Conservation (phyloP, 225 moss, liverwort and hornwort genomes). For the Pleurozium schreberi region DNA sequence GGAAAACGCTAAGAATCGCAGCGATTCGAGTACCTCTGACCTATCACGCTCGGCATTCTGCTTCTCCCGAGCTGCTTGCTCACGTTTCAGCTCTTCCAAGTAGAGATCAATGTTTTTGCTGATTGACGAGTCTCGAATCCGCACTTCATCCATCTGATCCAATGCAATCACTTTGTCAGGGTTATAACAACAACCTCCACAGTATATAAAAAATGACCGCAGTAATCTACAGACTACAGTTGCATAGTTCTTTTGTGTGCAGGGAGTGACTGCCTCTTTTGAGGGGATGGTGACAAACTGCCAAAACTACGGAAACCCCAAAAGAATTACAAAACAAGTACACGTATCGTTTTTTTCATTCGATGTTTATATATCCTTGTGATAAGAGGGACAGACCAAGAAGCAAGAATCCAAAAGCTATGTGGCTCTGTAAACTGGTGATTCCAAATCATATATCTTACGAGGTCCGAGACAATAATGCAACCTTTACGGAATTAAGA, state of each 20-base stretch:
- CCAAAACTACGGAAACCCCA: no score
- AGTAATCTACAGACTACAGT: background rate
- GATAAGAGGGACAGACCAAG: no score
- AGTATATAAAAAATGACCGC: background rate
- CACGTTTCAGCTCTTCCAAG: constrained; percentile 91
- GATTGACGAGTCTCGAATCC: constrained; percentile 44
- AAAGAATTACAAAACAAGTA: no score
- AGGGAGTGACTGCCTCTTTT: no score
- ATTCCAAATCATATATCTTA: no score
- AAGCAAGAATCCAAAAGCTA: no score
- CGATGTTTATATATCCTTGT: no score
- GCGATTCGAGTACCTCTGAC: constrained; percentile 20
- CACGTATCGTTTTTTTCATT: no score
- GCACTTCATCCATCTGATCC: constrained; percentile 62
- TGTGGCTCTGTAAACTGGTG: no score
- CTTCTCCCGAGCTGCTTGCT: constrained; percentile 69
- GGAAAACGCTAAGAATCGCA: background rate
- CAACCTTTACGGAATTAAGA: no score
- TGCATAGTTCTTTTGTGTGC: background rate
- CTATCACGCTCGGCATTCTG: constrained; percentile 60
- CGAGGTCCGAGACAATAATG: no score
- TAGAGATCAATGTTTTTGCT: constrained; percentile 72
- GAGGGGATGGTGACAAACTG: no score
- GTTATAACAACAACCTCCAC: background rate
- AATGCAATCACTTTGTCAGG: background rate